Conservation (phyloP, 2,329 filamentous ascomycete genomes). For the Trichoderma harzianum region DNA sequence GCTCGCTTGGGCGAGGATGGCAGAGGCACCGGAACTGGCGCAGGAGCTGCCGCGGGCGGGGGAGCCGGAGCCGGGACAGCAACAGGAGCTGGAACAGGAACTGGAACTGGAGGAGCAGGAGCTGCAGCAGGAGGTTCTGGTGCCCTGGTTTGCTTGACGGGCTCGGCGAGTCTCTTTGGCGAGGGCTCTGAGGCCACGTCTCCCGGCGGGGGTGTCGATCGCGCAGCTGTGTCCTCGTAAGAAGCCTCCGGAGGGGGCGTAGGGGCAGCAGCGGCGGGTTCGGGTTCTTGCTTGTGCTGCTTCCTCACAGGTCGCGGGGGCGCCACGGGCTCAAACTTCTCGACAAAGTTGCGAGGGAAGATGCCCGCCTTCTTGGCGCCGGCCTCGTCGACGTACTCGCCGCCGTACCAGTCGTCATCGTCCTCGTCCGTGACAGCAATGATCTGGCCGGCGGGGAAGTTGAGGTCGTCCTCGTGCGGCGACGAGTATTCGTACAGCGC, state of each 20-base stretch:
- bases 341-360: conserved; percentile 96
- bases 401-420: conserved; percentile 89
- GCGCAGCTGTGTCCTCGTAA: conserved; percentile 32
- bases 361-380: conserved; percentile 79
- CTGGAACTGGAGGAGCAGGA: conserved; percentile 22
- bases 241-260: conserved; percentile 30
- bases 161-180: conserved; percentile 35
- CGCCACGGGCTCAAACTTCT: conserved; percentile 87
- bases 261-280: conserved; percentile 33
- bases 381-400: conserved; percentile 75
- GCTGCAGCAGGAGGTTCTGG: conserved; percentile 30
- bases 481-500: conserved; percentile 93
- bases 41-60: conserved; percentile 20
- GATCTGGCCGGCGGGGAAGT: conserved; percentile 79
- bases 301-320: conserved; percentile 79
- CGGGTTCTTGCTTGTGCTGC: conserved; percentile 63
- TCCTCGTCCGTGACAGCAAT: conserved; percentile 92
- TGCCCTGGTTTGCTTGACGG: conserved; percentile 32
- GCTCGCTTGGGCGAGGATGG: conserved; percentile 36
- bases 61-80: conserved; percentile 26
- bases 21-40: conserved; percentile 23
- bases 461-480: conserved; percentile 90
- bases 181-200: conserved; percentile 28
- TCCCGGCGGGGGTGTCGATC: conserved; percentile 35
- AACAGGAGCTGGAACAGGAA: conserved; percentile 22